These are phyloP conservation scores for Draba incana DNA, from an alignment of 345 rosid species.

Conservation along the genomic window DNA sequence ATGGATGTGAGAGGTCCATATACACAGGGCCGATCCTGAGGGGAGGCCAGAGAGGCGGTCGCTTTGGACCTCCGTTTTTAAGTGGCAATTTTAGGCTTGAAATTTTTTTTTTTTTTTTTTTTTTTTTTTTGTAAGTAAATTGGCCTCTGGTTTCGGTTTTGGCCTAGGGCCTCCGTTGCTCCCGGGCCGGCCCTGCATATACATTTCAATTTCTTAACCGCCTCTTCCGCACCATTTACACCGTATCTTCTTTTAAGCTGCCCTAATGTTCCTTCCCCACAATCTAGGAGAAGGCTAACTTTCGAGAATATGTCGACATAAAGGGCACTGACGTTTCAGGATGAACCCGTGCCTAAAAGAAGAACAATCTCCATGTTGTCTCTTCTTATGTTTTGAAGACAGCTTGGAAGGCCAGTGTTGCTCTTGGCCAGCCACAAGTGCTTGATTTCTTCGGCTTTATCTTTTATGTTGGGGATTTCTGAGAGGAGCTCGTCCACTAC, in stretches of 20 bases:
- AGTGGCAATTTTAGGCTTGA: too few relatives aligned
- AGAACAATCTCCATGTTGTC: slow-evolving; percentile 82
- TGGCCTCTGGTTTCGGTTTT: too few relatives aligned
- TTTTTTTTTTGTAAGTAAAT: too few relatives aligned
- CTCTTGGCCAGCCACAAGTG: slow-evolving; percentile 57
- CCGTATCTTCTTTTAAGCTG: slow-evolving; percentile 95
- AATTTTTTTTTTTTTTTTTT: too few relatives aligned
- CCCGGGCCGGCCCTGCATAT: too few relatives aligned
- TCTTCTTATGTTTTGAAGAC: slow-evolving; percentile 73
- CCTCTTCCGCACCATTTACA: slow-evolving; percentile 72
- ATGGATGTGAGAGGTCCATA: slow-evolving; percentile 97
- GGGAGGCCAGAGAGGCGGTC: too few relatives aligned
- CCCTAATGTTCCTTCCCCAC: slow-evolving; percentile 96
- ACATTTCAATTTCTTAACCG: slow-evolving; percentile 65
- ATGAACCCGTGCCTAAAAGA: slow-evolving; percentile 92
- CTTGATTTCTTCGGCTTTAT: slow-evolving; percentile 58
- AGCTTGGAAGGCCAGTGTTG: slow-evolving; percentile 54
- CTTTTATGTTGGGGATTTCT: slow-evolving; percentile 74
- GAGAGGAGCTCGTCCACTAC: slow-evolving; percentile 61
- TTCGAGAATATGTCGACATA: slow-evolving; percentile 72
- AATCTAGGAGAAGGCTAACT: slow-evolving; percentile 83
- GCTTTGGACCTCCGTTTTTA: too few relatives aligned
- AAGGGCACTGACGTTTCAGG: slow-evolving; percentile 82
- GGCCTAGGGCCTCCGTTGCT: too few relatives aligned
- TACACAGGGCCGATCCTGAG: too few relatives aligned